phyloP scores from a whole-genome alignment of 108 stramenopile species.

The Skeletonema costatum region DNA sequence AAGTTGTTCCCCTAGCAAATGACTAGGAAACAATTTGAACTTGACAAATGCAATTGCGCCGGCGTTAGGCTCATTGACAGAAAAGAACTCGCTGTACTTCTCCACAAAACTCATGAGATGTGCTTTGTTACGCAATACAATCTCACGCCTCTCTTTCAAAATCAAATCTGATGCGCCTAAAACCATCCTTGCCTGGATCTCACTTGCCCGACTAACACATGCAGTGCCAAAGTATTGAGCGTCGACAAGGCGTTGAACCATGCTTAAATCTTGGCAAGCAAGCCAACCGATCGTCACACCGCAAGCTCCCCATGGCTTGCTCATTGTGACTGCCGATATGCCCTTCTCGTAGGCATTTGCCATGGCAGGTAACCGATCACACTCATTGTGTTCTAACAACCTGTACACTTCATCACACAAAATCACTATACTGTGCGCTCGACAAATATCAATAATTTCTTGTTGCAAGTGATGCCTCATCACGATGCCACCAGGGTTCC shows the following conservation, averaged over 20 bases:
- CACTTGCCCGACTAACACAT: constrained; percentile 66
- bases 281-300: constrained; percentile 82
- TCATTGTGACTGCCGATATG: constrained; percentile 66
- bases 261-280: constrained; percentile 49
- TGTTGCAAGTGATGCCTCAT: constrained; percentile 46
- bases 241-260: constrained; percentile 55
- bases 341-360: constrained; percentile 67
- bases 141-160: constrained; percentile 42
- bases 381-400: constrained; percentile 65
- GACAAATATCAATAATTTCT: constrained; percentile 56
- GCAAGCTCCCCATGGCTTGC: constrained; percentile 85
- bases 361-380: constrained; percentile 61
- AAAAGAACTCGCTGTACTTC: constrained; percentile 56
- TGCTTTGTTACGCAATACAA: constrained; percentile 64
- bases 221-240: constrained; percentile 81
- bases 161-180: constrained; percentile 55
- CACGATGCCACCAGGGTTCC: constrained; percentile 82
- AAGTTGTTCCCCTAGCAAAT: constrained; percentile 58
- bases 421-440: constrained; percentile 50
- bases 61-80: constrained; percentile 64
- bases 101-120: constrained; percentile 58
- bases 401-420: constrained; percentile 83
- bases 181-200: constrained; percentile 77
- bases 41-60: constrained; percentile 79
- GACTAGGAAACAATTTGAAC: constrained; percentile 49